Base-by-base conservation (phyloP, 2,329 filamentous ascomycete genomes). In the Trichoderma oligosporum region DNA sequence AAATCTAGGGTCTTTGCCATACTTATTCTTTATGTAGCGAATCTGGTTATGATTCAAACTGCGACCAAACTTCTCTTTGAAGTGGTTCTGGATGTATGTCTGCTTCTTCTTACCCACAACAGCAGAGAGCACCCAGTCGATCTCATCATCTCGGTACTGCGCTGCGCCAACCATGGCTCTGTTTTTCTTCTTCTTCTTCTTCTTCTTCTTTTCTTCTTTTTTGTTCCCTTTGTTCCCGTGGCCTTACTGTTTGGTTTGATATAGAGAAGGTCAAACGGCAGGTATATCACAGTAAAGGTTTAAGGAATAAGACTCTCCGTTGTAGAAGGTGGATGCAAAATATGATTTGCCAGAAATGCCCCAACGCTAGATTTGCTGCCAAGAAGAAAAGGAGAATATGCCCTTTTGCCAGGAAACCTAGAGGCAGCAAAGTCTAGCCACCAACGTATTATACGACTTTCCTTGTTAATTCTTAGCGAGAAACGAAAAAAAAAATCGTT, bases 1-100 rank as follows among this genome's bases (percentile, higher is more conserved):
- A 55, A 70, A 75, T 6, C 68, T 65, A 0, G 73, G 71, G 35
- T 75, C 72, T 35, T 66, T 69, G 0, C 74, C 73, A 41, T 76
- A 76, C 58, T 75, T 74, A 60, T 70, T 71, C 59, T 71, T 73
- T 7, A 75, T 59, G 52, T 76, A 76, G 8, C 71, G 68, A 8
- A 76, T 65, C 60, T 75, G 71, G 44, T 70, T 73, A 1, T 65
- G 60, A 2, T 67, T 68, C 47, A 74, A 61, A 0, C 39, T 11
- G 18, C 68, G 69, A 27, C 61, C 62, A 49, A 73, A 74, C 5
- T 49, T 56, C 7, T 60, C 42, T 11, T 62, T 39, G 39, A 72
- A 75, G 5, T 65, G 62, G 1, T 59, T 38, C 7, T 62, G 60
- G 36, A 73, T 72, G 9, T 62, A 61, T 1, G 48, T 25, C 9